Base-by-base conservation (phyloP, 352 stramenopile genomes). In the Aphanomyces euteiches region DNA sequence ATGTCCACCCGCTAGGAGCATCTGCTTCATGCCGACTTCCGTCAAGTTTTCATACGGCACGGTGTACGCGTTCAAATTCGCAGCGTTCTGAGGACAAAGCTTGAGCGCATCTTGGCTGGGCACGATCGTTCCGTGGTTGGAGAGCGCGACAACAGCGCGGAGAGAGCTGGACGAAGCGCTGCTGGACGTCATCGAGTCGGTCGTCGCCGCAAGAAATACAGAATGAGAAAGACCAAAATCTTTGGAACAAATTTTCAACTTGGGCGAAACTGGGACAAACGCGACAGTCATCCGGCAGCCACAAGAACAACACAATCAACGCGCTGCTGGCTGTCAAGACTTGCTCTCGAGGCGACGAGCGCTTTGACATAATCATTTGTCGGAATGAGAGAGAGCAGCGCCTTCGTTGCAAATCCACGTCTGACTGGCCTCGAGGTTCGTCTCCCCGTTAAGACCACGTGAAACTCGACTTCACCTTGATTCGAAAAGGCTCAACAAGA, bases 31-130 rank as follows among this genome's bases (percentile, higher is more conserved):
- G 56, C 87, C 87, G 45, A 86, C 76, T 71, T 92, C 85, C 43
- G 87, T 95, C 19, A 95, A 79, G 73, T 95, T 82, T 74, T 86
- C 85, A 50, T 88, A 77, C 47, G 87, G 87, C 65, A 93, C 87
- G 40, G 88, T 77, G 78, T 95, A 95, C 13, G 79, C 72, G 21
- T 88, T 75, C 47, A 95, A 64, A 72, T 95, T 95, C 68, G 56
- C 71, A 36, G 73, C 72, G 69, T 95, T 93, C 57, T 74, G 76
- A 6, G 87, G 87, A 47, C 87, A 95, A 37, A 85, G 77, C 48
- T 56, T 68, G 41, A 78, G 73, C 12, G 83, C 80, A 8, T 89
- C 77, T 38, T 81, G 78, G 66, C 90, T 93, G 0, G 87, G 87
- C 37, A 85, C 87, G 21, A 85, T 85, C 58, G 82, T 94, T 38